Evolutionary conservation across 2,329 filamentous ascomycete genomes (phyloP), one percentile per base, ranked within the genome.

Genomic region (Phoma herbarum): DNA sequence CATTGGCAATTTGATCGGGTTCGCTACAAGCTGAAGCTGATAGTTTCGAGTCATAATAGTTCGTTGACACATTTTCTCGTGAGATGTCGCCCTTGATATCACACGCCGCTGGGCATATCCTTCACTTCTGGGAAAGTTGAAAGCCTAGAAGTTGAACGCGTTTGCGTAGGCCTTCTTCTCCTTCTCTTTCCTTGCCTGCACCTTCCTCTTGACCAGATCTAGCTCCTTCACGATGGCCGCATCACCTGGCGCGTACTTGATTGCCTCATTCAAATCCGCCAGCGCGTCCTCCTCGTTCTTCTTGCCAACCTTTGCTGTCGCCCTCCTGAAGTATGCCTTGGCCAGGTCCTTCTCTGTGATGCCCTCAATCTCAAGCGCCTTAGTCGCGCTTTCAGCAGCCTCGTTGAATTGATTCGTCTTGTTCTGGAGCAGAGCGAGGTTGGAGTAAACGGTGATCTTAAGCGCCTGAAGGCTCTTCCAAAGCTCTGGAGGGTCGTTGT

Each of bases 121-220:
- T 20, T n/a, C 18, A 20, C 35, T 20, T n/a, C 23, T 3, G 5
- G 5, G 10, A 7, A 42, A 2, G 10, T 25, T 35, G 6, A 25
- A 3, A 8, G 22, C 60, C 60, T 59, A 60, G 56, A 77, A 76
- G 61, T 76, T 71, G 75, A 98, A 98, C 80, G 96, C 95, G 82
- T 96, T 98, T 82, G 90, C 91, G 77, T 94, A 96, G 6, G 89
- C 90, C 68, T 91, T 92, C 86, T 93, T 96, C 83, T 97, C 92
- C 86, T 93, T 96, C 76, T 90, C 90, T 62, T 87, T 84, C 61
- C 90, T 85, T 57, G 89, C 90, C 11, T 87, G 84, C 25, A 90
- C 85, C 69, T 84, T 87, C 81, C 89, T 89, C 86, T 93, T 96
- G 51, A 95, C 88, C n/a, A 84, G 80, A 18, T 85, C 84, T 53